These are phyloP conservation scores for Rhodotorula glutinis DNA, from an alignment of 1,284 basidiomycete genomes.

Conservation along the genomic window DNA sequence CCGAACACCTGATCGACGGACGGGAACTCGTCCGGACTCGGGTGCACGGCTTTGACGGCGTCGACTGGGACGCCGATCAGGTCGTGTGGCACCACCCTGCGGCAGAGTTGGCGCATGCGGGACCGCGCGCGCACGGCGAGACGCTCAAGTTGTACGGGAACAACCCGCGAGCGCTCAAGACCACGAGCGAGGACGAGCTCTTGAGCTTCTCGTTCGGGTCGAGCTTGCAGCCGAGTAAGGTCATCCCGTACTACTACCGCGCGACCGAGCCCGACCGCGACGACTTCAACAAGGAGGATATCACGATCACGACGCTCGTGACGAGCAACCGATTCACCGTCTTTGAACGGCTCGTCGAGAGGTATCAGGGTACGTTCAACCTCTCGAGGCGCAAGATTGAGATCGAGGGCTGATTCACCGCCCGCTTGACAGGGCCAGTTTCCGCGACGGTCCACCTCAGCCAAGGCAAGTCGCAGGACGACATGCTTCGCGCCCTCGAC, in stretches of 20 bases:
- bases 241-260: constrained; percentile 75
- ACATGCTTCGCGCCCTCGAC: constrained; percentile 61
- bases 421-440: constrained; percentile 62
- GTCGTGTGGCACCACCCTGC: constrained; percentile 40
- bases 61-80: constrained; percentile 41
- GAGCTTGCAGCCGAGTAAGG: constrained; percentile 59
- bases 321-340: constrained; percentile 73
- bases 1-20: constrained; percentile 26
- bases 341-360: constrained; percentile 64
- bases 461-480: constrained; percentile 46
- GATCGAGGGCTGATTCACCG: background rate
- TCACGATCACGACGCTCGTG: constrained; percentile 77
- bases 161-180: constrained; percentile 1
- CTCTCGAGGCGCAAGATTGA: background rate
- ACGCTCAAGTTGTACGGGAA: constrained; percentile 2
- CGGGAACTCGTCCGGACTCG: constrained; percentile 27
- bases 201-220: constrained; percentile 41
- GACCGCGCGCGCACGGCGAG: background rate
- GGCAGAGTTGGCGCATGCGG: constrained; percentile 28
- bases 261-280: constrained; percentile 54
- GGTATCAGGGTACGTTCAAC: constrained; percentile 61
- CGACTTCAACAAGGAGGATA: constrained; percentile 55
- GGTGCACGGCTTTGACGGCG: constrained; percentile 34
- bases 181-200: constrained; percentile 43
- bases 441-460: constrained; percentile 73